A percentile compares a stretch with the other conserved stretches of the same genome.
Evolutionary conservation across 495 filamentous ascomycete genomes (phyloP).

Genomic region (Penicillium mononematosum): DNA sequence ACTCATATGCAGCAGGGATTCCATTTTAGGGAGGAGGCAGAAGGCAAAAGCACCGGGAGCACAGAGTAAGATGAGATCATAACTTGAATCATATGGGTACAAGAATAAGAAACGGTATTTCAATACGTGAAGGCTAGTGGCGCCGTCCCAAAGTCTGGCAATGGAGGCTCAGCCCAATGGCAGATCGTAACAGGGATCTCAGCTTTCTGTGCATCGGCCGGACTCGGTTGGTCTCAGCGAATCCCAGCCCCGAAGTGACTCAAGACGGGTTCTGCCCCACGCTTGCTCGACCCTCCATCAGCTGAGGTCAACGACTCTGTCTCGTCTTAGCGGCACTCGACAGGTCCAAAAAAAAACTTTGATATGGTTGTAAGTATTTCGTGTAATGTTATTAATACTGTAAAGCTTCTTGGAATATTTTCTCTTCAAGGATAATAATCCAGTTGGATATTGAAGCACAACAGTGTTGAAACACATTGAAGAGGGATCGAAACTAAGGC

Average conservation of each 20-base stretch:
- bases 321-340: constrained; percentile 19
- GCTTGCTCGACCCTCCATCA: constrained; percentile 34
- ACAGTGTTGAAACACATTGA: constrained; percentile 4
- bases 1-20: constrained; percentile 32
- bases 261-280: constrained; percentile 30
- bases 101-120: not conserved
- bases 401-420: not conserved
- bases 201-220: constrained; percentile 23
- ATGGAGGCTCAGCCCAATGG: constrained; percentile 32
- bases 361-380: constrained; percentile 8
- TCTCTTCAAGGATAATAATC: not conserved
- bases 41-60: not conserved
- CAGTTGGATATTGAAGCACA: not conserved
- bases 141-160: constrained; percentile 26
- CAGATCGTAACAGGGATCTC: constrained; percentile 35
- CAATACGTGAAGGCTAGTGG: constrained; percentile 16
- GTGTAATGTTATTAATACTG: not conserved
- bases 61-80: constrained; percentile 27
- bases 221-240: constrained; percentile 25
- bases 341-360: constrained; percentile 17
- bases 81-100: not conserved
- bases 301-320: constrained; percentile 24
- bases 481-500: constrained; percentile 1
- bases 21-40: constrained; percentile 8
- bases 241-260: constrained; percentile 27